These are phyloP conservation scores for Daldinia loculata DNA, from an alignment of 495 filamentous ascomycete genomes.

Conservation along the genomic window DNA sequence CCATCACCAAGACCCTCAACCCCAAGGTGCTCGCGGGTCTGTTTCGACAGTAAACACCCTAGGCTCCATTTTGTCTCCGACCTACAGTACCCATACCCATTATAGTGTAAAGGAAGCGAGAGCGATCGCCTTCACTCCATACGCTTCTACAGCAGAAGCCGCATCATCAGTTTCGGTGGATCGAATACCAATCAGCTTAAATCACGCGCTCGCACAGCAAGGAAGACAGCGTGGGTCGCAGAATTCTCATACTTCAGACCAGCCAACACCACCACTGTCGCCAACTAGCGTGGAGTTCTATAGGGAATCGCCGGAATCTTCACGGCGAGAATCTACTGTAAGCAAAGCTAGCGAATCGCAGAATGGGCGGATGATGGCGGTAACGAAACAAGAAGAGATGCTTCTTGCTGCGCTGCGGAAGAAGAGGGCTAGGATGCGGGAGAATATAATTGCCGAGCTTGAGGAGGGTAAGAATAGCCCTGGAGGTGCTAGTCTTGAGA, in stretches of 20 bases:
- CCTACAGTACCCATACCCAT: constrained; percentile 18
- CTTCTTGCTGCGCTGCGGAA: constrained; percentile 81
- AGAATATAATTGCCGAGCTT: constrained; percentile 71
- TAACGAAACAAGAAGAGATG: constrained; percentile 85
- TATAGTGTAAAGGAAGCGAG: constrained; percentile 42
- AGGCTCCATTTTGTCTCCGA: constrained; percentile 28
- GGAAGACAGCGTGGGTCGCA: constrained; percentile 37
- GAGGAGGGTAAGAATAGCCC: constrained; percentile 46
- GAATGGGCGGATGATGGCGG: constrained; percentile 78
- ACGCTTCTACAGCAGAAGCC: constrained; percentile 37
- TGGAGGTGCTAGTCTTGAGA: not conserved
- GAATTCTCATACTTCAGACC: constrained; percentile 45
- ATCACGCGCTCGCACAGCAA: constrained; percentile 24
- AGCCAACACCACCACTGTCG: constrained; percentile 58
- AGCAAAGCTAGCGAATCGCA: constrained; percentile 41
- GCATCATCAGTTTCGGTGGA: constrained; percentile 29
- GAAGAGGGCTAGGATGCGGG: constrained; percentile 79
- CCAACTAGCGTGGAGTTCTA: constrained; percentile 58
- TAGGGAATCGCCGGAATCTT: constrained; percentile 44
- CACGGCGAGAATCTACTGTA: constrained; percentile 28
- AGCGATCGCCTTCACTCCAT: constrained; percentile 30
- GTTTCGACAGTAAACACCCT: constrained; percentile 37
- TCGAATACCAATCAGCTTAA: constrained; percentile 19
- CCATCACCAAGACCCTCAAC: constrained; percentile 19
- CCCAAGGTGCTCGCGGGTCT: constrained; percentile 19